Evolutionary conservation across 371 early-diverging fungal genomes (phyloP).

Genomic region (Fennellomyces sp.): DNA sequence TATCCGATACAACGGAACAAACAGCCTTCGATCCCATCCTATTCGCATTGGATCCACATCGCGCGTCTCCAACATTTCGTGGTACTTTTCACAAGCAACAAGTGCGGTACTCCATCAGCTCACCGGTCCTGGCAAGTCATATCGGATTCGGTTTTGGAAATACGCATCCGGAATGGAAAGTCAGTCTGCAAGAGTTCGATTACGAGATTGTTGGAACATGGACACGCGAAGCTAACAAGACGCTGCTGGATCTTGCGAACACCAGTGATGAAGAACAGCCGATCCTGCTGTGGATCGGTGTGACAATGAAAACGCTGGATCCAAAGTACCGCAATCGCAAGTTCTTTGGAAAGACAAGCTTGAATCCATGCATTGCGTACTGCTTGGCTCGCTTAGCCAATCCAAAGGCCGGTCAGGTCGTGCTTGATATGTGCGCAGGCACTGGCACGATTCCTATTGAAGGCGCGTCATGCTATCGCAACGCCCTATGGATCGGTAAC

Average conservation of each 20-base stretch:
- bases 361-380: slow-evolving; percentile 47
- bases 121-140: slow-evolving; percentile 34
- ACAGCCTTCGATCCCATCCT: slow-evolving; percentile 20
- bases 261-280: not conserved
- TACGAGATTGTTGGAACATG: slow-evolving; percentile 32
- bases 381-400: slow-evolving; percentile 33
- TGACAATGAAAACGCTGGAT: slow-evolving; percentile 27
- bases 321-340: slow-evolving; percentile 37
- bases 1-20: slow-evolving; percentile 14
- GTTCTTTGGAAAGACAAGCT: slow-evolving; percentile 38
- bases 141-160: slow-evolving; percentile 32
- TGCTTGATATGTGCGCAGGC: slow-evolving; percentile 53
- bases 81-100: slow-evolving; percentile 42
- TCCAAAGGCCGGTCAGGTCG: slow-evolving; percentile 39
- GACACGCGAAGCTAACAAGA: slow-evolving; percentile 4
- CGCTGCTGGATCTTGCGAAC: not conserved
- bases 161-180: slow-evolving; percentile 33
- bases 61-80: slow-evolving; percentile 24
- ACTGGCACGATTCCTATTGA: slow-evolving; percentile 27
- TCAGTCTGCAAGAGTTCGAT: slow-evolving; percentile 36
- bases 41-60: no score
- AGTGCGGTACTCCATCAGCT: slow-evolving; percentile 24
- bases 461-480: slow-evolving; percentile 36
- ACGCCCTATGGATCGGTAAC: slow-evolving; percentile 44
- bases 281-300: slow-evolving; percentile 23